A percentile compares a stretch with the other conserved stretches of the same genome.
phyloP scores from a whole-genome alignment of 208 protist genomes.

The Wallacemonas sp. region DNA sequence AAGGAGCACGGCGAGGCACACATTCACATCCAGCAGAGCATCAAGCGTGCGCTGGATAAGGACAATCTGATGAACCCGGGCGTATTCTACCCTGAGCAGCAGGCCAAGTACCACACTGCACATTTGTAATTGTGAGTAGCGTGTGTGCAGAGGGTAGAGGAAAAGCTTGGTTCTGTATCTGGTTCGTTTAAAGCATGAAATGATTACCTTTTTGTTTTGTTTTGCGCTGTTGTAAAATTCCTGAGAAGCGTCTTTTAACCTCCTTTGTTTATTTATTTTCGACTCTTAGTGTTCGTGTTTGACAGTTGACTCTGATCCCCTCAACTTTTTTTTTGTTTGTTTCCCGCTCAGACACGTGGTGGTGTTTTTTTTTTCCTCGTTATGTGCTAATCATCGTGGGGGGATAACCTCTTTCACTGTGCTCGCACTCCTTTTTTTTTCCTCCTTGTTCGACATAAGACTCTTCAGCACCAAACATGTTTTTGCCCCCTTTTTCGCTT shows the following conservation, averaged over 20 bases:
- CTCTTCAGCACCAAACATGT: background rate
- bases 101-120: slow-evolving; percentile 35
- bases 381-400: background rate
- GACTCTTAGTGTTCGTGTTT: background rate
- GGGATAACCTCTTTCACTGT: no score
- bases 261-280: background rate
- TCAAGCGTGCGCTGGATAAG: slow-evolving; percentile 87
- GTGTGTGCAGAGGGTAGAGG: no score
- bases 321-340: slow-evolving; percentile 14
- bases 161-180: no score
- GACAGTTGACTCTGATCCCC: no score
- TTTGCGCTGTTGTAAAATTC: background rate
- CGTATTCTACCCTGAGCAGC: slow-evolving; percentile 67
- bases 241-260: background rate
- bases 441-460: background rate
- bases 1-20: slow-evolving; percentile 67
- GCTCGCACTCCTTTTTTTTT: background rate
- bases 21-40: slow-evolving; percentile 76
- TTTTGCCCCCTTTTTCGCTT: background rate
- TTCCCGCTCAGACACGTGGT: background rate
- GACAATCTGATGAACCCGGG: slow-evolving; percentile 89
- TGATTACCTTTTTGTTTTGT: slow-evolving; percentile 13
- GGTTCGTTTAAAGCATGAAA: no score
- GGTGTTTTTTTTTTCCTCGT: slow-evolving; percentile 26
- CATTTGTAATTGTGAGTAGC: slow-evolving; percentile 41